Evolutionary conservation across 257 asterid genomes (phyloP).

Genomic region (Plantago ovata): DNA sequence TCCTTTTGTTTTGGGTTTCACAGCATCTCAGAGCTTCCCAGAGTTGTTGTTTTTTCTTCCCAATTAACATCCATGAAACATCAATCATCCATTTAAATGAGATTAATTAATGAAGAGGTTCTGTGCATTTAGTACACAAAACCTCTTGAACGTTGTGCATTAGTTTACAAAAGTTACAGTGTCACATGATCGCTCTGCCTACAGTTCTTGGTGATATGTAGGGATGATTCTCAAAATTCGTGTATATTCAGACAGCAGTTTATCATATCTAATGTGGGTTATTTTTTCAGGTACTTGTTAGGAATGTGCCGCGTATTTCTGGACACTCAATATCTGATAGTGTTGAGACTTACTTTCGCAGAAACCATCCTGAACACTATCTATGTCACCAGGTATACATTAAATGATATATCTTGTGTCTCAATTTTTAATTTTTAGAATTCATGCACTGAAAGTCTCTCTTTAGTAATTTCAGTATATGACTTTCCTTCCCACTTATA

Average conservation of each 20-base stretch:
- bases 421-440: neutral
- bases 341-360: slow-evolving; percentile 64
- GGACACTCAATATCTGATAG: slow-evolving; percentile 60
- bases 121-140: no score
- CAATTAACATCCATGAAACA: no score
- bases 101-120: no score
- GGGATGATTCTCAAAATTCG: neutral
- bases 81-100: no score
- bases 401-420: neutral
- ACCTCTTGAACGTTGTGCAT: no score
- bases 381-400: slow-evolving; percentile 84
- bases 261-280: slow-evolving; percentile 6
- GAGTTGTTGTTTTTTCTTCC: no score
- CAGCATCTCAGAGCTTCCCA: no score
- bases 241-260: slow-evolving; percentile 6
- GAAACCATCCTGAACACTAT: slow-evolving; percentile 85
- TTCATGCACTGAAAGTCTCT: neutral
- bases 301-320: slow-evolving; percentile 73
- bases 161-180: no score
- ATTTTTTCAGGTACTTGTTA: slow-evolving; percentile 75
- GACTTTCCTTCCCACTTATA: neutral
- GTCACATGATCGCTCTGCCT: no score
- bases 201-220: no score
- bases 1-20: no score
- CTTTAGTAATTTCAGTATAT: neutral